Evolutionary conservation across 2,329 filamentous ascomycete genomes (phyloP).

Genomic region (Fusarium protoensiforme): DNA sequence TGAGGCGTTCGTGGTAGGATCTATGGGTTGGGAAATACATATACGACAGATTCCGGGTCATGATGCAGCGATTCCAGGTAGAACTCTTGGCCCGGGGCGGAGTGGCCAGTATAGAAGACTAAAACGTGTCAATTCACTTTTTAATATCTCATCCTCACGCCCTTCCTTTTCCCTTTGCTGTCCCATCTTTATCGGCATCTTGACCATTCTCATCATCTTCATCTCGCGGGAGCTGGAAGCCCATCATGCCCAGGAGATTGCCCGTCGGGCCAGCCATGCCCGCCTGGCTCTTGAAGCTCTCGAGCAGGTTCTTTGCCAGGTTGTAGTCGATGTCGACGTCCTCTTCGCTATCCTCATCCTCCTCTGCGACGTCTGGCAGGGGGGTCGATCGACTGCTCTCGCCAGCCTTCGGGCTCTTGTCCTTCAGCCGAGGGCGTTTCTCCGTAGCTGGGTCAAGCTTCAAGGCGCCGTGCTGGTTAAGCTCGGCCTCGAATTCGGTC

Average conservation of each 20-base stretch:
- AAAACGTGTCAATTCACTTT: not conserved
- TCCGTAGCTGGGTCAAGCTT: constrained; percentile 57
- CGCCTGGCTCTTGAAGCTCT: constrained; percentile 91
- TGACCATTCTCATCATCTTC: constrained; percentile 66
- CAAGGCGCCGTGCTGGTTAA: constrained; percentile 75
- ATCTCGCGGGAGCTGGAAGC: constrained; percentile 82
- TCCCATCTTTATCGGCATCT: constrained; percentile 33
- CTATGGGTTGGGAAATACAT: constrained; percentile 6
- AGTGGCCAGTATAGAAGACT: not conserved
- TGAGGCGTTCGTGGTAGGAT: not conserved
- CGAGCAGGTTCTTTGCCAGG: constrained; percentile 88
- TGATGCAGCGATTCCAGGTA: constrained; percentile 7
- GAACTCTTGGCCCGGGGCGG: not conserved
- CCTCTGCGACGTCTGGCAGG: constrained; percentile 50
- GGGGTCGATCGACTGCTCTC: constrained; percentile 5
- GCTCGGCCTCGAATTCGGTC: constrained; percentile 77
- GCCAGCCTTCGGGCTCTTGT: constrained; percentile 34
- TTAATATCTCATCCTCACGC: not conserved
- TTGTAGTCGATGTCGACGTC: constrained; percentile 86
- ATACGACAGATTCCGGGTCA: constrained; percentile 9
- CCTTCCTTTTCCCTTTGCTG: constrained; percentile 15
- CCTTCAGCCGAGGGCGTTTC: constrained; percentile 46
- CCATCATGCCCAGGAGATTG: constrained; percentile 89
- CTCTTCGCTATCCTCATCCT: constrained; percentile 63
- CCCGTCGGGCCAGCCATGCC: constrained; percentile 87